Percentiles rank a stretch among this genome's conserved stretches.
Conservation (phyloP, 2,329 filamentous ascomycete species). For the Sporothrix curviconia region DNA sequence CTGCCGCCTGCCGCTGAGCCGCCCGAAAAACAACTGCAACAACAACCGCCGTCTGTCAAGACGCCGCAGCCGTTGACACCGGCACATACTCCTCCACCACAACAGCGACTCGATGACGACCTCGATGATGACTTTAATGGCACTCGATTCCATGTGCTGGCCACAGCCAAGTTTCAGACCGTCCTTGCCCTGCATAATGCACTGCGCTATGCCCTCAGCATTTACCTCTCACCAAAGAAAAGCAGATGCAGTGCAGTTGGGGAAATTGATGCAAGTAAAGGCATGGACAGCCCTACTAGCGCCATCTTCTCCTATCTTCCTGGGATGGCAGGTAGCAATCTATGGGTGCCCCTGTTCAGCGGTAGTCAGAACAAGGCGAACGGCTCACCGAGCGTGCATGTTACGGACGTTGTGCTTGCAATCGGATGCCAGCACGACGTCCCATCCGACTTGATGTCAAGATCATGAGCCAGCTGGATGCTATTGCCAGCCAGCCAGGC, state of each 20-base stretch:
- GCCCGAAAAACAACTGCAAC: background rate
- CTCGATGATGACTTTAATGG: background rate
- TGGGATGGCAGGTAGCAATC: slow-evolving; percentile 36
- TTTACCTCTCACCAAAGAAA: slow-evolving; percentile 39
- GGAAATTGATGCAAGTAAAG: no score
- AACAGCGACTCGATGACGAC: slow-evolving; percentile 15
- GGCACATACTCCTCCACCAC: slow-evolving; percentile 27
- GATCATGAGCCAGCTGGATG: slow-evolving; percentile 48
- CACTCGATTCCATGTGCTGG: slow-evolving; percentile 38
- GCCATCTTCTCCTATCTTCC: slow-evolving; percentile 42
- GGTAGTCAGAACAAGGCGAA: slow-evolving; percentile 17
- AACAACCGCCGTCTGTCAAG: background rate
- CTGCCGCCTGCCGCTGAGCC: background rate
- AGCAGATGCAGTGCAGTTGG: background rate
- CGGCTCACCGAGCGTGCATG: no score
- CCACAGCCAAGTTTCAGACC: slow-evolving; percentile 35
- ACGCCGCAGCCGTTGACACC: slow-evolving; percentile 18
- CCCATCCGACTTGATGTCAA: slow-evolving; percentile 41
- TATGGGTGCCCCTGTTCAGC: slow-evolving; percentile 49
- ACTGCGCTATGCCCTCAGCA: slow-evolving; percentile 45
- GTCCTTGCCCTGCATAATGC: slow-evolving; percentile 52
- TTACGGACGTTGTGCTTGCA: slow-evolving; percentile 52
- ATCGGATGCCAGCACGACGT: slow-evolving; percentile 52
- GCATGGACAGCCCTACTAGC: slow-evolving; percentile 30
- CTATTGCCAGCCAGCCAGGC: slow-evolving; percentile 42